These are phyloP conservation scores for Termitomyces sp. DNA, from an alignment of 768 basidiomycete genomes.

Conservation along the genomic window DNA sequence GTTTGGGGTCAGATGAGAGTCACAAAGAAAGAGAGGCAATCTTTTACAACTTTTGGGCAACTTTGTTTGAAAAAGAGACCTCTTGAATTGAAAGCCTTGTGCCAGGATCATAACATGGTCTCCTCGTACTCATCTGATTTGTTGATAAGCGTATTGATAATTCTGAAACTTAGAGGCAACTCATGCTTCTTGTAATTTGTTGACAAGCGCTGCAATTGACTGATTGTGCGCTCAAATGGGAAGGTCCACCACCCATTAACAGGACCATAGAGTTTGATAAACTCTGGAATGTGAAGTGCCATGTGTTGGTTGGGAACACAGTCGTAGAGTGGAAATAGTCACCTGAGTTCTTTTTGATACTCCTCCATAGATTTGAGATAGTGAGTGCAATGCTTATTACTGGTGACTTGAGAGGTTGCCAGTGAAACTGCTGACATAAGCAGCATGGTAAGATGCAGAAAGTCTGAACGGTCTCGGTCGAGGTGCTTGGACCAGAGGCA, in stretches of 20 bases:
- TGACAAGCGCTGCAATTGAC: constrained; percentile 27
- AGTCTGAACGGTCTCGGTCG: constrained; percentile 18
- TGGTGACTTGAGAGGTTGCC: constrained; percentile 19
- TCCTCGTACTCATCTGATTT: constrained; percentile 10
- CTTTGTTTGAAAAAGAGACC: constrained; percentile 5
- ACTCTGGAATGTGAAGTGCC: constrained; percentile 23
- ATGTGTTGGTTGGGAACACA: constrained; percentile 24
- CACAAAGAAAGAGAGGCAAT: not conserved
- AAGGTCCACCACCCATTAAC: constrained; percentile 35
- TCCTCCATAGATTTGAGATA: constrained; percentile 9
- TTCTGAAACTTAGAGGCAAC: not conserved
- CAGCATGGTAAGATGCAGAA: constrained; percentile 25
- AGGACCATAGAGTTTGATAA: constrained; percentile 27
- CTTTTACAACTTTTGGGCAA: not conserved
- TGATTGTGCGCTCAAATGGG: constrained; percentile 33
- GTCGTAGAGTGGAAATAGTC: constrained; percentile 13
- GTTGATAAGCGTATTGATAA: not conserved
- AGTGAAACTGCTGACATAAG: constrained; percentile 29
- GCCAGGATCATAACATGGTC: constrained; percentile 12
- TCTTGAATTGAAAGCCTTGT: constrained; percentile 11
- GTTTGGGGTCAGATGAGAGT: not conserved
- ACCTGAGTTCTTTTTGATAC: constrained; percentile 15
- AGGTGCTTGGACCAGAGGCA: constrained; percentile 27
- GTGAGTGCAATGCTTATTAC: not conserved
- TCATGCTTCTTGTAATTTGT: constrained; percentile 24